A percentile compares a stretch with the other conserved stretches of the same genome.
phyloP scores from a whole-genome alignment of 495 filamentous ascomycete genomes.

The Hypoxylon cercidicola region DNA sequence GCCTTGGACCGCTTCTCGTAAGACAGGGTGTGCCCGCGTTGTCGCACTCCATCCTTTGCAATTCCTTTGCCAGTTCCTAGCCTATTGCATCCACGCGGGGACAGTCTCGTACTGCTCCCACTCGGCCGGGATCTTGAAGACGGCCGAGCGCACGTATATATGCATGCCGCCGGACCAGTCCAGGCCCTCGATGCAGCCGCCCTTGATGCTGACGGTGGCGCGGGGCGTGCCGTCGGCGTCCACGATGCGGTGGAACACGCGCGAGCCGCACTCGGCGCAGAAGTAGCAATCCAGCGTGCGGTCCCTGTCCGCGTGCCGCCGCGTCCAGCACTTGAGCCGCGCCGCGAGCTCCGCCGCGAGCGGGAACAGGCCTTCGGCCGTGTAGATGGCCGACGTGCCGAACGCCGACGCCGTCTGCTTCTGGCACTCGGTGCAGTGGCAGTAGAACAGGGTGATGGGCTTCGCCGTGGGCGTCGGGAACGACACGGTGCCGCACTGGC shows the following conservation, averaged over 20 bases:
- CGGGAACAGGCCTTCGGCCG: slow-evolving; percentile 59
- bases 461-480: slow-evolving; percentile 57
- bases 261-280: slow-evolving; percentile 60
- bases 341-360: slow-evolving; percentile 47
- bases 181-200: slow-evolving; percentile 60
- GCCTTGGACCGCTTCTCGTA: too few species aligned
- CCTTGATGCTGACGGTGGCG: slow-evolving; percentile 58
- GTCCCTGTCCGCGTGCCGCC: slow-evolving; percentile 52
- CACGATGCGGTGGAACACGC: slow-evolving; percentile 59
- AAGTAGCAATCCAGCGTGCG: slow-evolving; percentile 63
- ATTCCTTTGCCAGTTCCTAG: too few species aligned
- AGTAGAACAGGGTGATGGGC: slow-evolving; percentile 62
- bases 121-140: slow-evolving; percentile 47
- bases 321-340: slow-evolving; percentile 50
- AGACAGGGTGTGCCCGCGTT: too few species aligned
- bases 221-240: slow-evolving; percentile 48
- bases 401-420: slow-evolving; percentile 68
- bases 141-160: slow-evolving; percentile 53
- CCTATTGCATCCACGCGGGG: slow-evolving; percentile 27
- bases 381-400: slow-evolving; percentile 63
- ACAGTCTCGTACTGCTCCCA: slow-evolving; percentile 51
- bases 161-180: slow-evolving; percentile 49
- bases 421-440: slow-evolving; percentile 70
- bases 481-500: slow-evolving; percentile 63
- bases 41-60: too few species aligned